Evolutionary conservation across 768 basidiomycete genomes (phyloP).

Genomic region (Tricholoma furcatifolium): DNA sequence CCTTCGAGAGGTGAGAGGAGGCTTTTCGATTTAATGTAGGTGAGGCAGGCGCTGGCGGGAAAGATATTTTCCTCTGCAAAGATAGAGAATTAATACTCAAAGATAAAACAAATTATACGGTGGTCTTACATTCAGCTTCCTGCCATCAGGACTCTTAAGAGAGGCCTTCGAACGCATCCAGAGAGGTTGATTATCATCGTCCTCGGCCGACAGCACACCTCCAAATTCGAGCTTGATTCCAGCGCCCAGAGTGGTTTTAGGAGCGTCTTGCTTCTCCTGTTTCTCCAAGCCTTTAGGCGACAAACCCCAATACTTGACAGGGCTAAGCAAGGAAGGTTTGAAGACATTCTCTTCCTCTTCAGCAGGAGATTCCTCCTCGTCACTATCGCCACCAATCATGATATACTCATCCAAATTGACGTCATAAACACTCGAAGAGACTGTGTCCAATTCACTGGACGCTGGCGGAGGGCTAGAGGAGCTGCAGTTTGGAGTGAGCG

Average conservation of each 20-base stretch:
- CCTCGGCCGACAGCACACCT: slow-evolving; percentile 26
- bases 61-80: slow-evolving; percentile 32
- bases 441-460: slow-evolving; percentile 37
- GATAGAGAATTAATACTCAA: slow-evolving; percentile 13
- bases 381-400: slow-evolving; percentile 22
- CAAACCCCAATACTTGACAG: slow-evolving; percentile 44
- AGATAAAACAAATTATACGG: slow-evolving; percentile 4
- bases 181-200: slow-evolving; percentile 29
- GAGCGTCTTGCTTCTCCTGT: slow-evolving; percentile 22
- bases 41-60: slow-evolving; percentile 45
- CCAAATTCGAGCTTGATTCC: slow-evolving; percentile 37
- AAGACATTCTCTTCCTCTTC: slow-evolving; percentile 34
- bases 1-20: slow-evolving; percentile 11
- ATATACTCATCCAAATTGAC: slow-evolving; percentile 14
- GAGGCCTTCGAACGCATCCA: slow-evolving; percentile 25
- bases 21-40: slow-evolving; percentile 42
- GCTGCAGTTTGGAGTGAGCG: slow-evolving; percentile 57
- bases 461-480: slow-evolving; percentile 63
- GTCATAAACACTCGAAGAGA: slow-evolving; percentile 16
- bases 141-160: slow-evolving; percentile 24
- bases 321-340: slow-evolving; percentile 34
- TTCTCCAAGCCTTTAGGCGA: slow-evolving; percentile 27
- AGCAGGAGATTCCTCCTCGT: slow-evolving; percentile 23
- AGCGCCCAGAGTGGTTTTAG: slow-evolving; percentile 31
- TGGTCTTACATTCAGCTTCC: slow-evolving; percentile 24